phyloP scores from a whole-genome alignment of 768 basidiomycete species.

The Paxillus ammoniavirescens region DNA sequence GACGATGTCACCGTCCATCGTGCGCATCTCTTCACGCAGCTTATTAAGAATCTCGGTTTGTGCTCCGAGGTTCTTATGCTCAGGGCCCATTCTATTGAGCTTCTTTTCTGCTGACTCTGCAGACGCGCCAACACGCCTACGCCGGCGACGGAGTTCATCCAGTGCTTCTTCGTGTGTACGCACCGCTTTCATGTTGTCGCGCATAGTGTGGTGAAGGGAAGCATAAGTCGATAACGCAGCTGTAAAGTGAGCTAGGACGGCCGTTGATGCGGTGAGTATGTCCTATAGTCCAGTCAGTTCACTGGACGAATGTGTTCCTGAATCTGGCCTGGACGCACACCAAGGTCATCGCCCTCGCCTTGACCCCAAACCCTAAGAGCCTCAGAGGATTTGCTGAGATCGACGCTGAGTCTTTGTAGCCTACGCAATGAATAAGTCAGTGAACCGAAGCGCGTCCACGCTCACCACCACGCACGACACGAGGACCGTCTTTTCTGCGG shows the following conservation, averaged over 20 bases:
- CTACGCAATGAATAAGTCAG: constrained; percentile 31
- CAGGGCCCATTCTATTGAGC: constrained; percentile 83
- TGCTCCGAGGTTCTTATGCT: constrained; percentile 75
- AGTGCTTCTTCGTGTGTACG: constrained; percentile 82
- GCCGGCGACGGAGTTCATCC: constrained; percentile 69
- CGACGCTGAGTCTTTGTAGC: constrained; percentile 62
- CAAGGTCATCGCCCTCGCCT: constrained; percentile 82
- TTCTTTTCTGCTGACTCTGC: constrained; percentile 88
- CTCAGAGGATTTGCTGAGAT: constrained; percentile 69
- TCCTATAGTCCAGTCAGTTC: constrained; percentile 48
- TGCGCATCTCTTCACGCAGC: constrained; percentile 73
- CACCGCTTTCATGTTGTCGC: constrained; percentile 71
- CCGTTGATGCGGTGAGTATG: constrained; percentile 66
- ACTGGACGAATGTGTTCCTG: not conserved
- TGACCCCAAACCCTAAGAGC: constrained; percentile 69
- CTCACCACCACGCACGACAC: constrained; percentile 52
- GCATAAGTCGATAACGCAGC: constrained; percentile 69
- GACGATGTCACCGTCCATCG: constrained; percentile 81
- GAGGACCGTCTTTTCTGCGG: constrained; percentile 81
- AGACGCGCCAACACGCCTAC: constrained; percentile 62
- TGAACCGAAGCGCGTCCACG: not conserved
- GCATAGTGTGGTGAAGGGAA: constrained; percentile 61
- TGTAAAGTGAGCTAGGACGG: constrained; percentile 65
- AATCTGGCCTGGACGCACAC: constrained; percentile 41
- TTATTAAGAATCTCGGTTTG: constrained; percentile 74